These are phyloP conservation scores for Xanthoconium purpureum DNA, from an alignment of 768 basidiomycete genomes.

Conservation along the genomic window DNA sequence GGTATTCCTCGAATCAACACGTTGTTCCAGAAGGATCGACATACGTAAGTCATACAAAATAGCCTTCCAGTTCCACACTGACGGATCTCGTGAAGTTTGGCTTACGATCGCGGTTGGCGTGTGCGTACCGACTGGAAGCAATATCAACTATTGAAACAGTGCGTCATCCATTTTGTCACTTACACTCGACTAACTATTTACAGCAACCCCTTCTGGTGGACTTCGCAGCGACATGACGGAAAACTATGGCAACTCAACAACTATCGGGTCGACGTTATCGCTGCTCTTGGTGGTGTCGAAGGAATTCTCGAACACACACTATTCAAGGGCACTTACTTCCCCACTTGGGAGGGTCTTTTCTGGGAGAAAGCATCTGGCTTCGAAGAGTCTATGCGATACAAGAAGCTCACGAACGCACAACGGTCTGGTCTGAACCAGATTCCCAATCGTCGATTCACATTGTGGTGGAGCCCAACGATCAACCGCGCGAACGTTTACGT, in stretches of 20 bases:
- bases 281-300: conserved; percentile 95
- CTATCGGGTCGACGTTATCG: conserved; percentile 97
- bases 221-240: conserved; percentile 92
- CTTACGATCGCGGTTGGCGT: conserved; percentile 99
- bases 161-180: conserved; percentile 26
- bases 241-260: conserved; percentile 98
- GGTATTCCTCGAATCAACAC: conserved; percentile 99
- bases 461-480: conserved; percentile 99
- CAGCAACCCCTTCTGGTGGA: conserved; percentile 99
- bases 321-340: conserved; percentile 98
- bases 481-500: conserved; percentile 99
- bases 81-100: conserved; percentile 49
- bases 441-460: conserved; percentile 97
- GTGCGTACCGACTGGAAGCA: conserved; percentile 98
- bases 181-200: conserved; percentile 10
- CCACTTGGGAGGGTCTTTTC: conserved; percentile 97
- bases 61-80: neutral
- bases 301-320: conserved; percentile 95
- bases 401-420: conserved; percentile 97
- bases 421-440: conserved; percentile 97
- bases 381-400: conserved; percentile 94
- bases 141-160: conserved; percentile 91
- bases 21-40: conserved; percentile 96
- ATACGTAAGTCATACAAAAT: conserved; percentile 55
- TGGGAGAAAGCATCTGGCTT: conserved; percentile 99